Evolutionary conservation across 169 alveolate genomes (phyloP), one percentile per base, ranked within the genome.

Genomic region (Cryptosporidium baileyi): DNA sequence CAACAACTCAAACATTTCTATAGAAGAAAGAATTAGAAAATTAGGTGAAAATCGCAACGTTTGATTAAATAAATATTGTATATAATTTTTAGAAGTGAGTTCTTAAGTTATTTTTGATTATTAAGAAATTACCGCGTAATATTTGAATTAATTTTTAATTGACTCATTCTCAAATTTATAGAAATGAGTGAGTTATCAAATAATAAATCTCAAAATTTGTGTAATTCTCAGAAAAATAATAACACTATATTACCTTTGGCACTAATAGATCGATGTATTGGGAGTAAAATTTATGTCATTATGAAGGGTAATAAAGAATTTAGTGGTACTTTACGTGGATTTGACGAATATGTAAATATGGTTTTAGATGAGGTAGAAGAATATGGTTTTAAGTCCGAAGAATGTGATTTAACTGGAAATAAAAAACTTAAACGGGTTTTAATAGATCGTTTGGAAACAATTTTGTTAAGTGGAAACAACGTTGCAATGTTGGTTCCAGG

Each of bases 341-440:
- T 96, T 89, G 98, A 96, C 89, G 98, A 96, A 89, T 96, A 94
- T 67, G 97, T 96, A 79, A 96, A 96, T 89, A 95, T 96, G 98
- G 98, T 94, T 8, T 67, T 94, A 60, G 96, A 93, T 60, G 96
- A 94, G 26, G 96, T 93, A 30, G 90, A 92, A 38, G 96, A 93
- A 74, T 93, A 93, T 85, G 89, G 95, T 11, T 92, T 82, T 65
- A 65, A 65, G 45, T 32, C 49, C 3, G 81, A 65, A 26, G 81
- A 51, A 9, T 24, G 22, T 17, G 85, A 74, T 6, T 67, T 89
- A 47, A 88, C 91, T 30, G 93, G 93, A 52, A 67, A 74, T 34
- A 88, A 90, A 44, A 74, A n/a, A 30, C 57, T 74, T 13, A 74
- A 57, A 30, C 49, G 85, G 32, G 85, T 74, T 6, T 17, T 74